Percentiles rank a stretch among this genome's conserved stretches.
Evolutionary conservation across 441 rosid genomes (phyloP).

Genomic region (Erodium texanum): DNA sequence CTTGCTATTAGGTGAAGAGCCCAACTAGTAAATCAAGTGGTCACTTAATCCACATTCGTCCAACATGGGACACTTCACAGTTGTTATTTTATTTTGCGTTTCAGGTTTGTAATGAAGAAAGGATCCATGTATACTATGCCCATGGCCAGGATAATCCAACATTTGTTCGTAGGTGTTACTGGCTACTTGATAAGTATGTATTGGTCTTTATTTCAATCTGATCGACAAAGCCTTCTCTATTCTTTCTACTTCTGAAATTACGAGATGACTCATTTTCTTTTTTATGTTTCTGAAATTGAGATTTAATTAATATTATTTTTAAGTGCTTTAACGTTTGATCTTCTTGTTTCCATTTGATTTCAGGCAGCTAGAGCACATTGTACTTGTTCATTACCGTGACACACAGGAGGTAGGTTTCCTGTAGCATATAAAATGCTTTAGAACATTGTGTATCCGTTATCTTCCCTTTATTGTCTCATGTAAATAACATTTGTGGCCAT

Average conservation of each 20-base stretch:
- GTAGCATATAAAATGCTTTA: conserved; percentile 9
- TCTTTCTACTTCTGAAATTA: conserved; percentile 4
- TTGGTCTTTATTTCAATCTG: conserved; percentile 1
- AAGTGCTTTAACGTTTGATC: conserved; percentile 10
- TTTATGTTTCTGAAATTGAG: neutral
- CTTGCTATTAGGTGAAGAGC: no score
- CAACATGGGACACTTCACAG: neutral
- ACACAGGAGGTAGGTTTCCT: conserved; percentile 77
- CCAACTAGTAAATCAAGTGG: no score
- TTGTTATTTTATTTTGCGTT: conserved; percentile 7
- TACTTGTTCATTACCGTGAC: conserved; percentile 98
- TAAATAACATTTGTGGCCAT: neutral
- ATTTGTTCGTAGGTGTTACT: conserved; percentile 93
- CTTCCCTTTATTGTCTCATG: neutral
- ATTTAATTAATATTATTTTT: neutral
- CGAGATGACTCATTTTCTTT: neutral
- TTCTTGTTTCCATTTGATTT: conserved; percentile 20
- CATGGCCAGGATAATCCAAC: conserved; percentile 84
- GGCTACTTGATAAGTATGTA: conserved; percentile 97
- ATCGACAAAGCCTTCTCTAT: conserved; percentile 7
- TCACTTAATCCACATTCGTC: no score
- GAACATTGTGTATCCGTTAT: neutral
- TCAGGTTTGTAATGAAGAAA: conserved; percentile 89
- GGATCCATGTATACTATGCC: conserved; percentile 98
- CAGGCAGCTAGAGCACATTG: conserved; percentile 88